These are phyloP conservation scores for Maudiozyma serrabonitensis DNA, from an alignment of 805 yeast genomes.

Conservation along the genomic window DNA sequence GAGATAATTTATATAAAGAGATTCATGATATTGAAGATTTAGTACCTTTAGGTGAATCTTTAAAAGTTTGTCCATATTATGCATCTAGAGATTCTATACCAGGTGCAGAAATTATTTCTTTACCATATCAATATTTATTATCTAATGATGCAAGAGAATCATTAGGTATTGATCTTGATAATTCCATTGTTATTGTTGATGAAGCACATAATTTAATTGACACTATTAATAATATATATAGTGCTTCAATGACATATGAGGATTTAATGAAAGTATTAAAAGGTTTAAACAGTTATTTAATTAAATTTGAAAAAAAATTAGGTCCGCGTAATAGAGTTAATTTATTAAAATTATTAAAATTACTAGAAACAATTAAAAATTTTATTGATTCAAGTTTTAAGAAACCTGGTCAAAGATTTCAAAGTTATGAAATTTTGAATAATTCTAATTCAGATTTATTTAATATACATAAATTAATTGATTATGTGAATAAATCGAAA, in stretches of 20 bases:
- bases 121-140: slow-evolving; percentile 72
- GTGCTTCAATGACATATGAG: slow-evolving; percentile 42
- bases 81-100: slow-evolving; percentile 48
- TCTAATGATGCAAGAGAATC: slow-evolving; percentile 54
- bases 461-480: slow-evolving; percentile 57
- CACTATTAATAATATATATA: slow-evolving; percentile 59
- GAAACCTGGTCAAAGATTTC: slow-evolving; percentile 46
- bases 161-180: slow-evolving; percentile 47
- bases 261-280: slow-evolving; percentile 39
- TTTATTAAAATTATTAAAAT: slow-evolving; percentile 49
- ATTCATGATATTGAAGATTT: slow-evolving; percentile 77
- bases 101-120: slow-evolving; percentile 64
- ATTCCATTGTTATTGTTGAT: slow-evolving; percentile 70
- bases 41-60: slow-evolving; percentile 44
- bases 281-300: slow-evolving; percentile 46
- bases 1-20: slow-evolving; percentile 45
- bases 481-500: slow-evolving; percentile 56
- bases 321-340: slow-evolving; percentile 66
- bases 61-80: slow-evolving; percentile 74
- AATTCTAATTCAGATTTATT: slow-evolving; percentile 58
- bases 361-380: slow-evolving; percentile 41
- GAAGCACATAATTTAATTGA: slow-evolving; percentile 89
- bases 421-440: slow-evolving; percentile 42
- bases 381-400: slow-evolving; percentile 35
- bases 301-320: slow-evolving; percentile 52